Evolutionary conservation across 2,329 filamentous ascomycete genomes (phyloP), one percentile per base, ranked within the genome.

Genomic region (Mollisia scopiformis): DNA sequence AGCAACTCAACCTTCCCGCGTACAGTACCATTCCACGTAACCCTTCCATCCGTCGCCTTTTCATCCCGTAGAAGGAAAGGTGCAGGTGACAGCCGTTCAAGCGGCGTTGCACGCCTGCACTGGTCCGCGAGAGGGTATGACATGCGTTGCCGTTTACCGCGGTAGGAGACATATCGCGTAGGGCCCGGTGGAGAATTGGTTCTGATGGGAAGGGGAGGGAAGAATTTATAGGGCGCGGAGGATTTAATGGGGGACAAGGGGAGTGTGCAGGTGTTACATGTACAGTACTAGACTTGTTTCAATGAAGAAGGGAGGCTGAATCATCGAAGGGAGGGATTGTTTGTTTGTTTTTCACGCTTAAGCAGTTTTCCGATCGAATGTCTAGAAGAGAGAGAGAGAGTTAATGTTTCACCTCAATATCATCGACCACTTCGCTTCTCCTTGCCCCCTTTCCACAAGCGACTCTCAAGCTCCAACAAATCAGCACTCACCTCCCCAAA

Each of bases 241-340:
- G 14, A 1, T 21, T 7, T 14, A 30, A n/a, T 7, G 14, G 7
- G 16, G 21, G 31, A 39, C 31, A 14, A 31, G 28, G 55, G 43
- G 27, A 28, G 47, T 23, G 11, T 58, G 57, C 57, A 50, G 57
- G 41, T 55, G 31, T 37, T 41, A 54, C 51, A 54, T 54, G 51
- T 25, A 28, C 33, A 14, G 31, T 35, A 11, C 31, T 35, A 13
- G 31, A 10, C 30, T 33, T 35, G 8, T 35, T 2, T 13, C 7
- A n/a, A 41, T 21, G 16, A 16, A 21, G 3, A 19, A 21, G n/a
- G 3, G 37, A 16, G 37, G n/a, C 37, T 16, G n/a, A 19, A 43
- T 21, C 39, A 19, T 19, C 10, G 39, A 21, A 2, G 39, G 6
- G n/a, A 43, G n/a, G 37, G 2, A 39, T 19, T 14, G 37, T 7